Evolutionary conservation across 1,284 basidiomycete species (phyloP), one percentile per base, ranked within the genome.

Genomic region (Microbotryum saponariae): DNA sequence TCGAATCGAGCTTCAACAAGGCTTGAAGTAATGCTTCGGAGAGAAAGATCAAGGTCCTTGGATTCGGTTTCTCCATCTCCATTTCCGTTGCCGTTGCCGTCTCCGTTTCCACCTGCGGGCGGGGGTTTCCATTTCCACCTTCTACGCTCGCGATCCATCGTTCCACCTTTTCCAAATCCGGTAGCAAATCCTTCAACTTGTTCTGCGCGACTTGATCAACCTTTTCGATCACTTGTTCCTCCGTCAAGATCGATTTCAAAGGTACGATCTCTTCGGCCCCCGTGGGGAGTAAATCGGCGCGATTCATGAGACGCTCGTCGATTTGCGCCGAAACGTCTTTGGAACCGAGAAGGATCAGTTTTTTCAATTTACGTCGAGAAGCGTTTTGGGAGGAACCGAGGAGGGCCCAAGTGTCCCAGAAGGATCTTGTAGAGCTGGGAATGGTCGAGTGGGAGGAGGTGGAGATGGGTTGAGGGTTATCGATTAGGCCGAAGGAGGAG

Each of bases 1-100:
- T 79, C 56, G 84, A 84, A 71, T 91, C 89, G 31, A 91, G 77
- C 48, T 86, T 81, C 9, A 91, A 79, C 27, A 91, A 78, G 18
- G 82, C 80, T 74, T 91, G 89, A 29, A 91, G 78, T 29, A 91
- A 79, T 27, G 54, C 31, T 21, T 75, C 77, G 68, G 70, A 74
- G 51, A 86, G 77, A 72, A 88, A 85, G 33, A 75, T 69, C 42
- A 83, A 78, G 60, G 87, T 80, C 58, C 78, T 78, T 57, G 76
- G 74, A n/a, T 77, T 59, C 9, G 64, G 68, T 9, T 64, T 61
- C 18, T 73, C 72, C 48, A 27, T 27, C 27, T 6, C 5, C 6
- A 27, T 27, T 6, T 27, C 27, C 27, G 5, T 27, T 6, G 1
- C 27, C 27, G 6, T 6, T 27, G 6, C 27, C 27, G 27, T 27